Conservation (phyloP, 495 filamentous ascomycete species). For the Diplogelasinospora grovesii region DNA sequence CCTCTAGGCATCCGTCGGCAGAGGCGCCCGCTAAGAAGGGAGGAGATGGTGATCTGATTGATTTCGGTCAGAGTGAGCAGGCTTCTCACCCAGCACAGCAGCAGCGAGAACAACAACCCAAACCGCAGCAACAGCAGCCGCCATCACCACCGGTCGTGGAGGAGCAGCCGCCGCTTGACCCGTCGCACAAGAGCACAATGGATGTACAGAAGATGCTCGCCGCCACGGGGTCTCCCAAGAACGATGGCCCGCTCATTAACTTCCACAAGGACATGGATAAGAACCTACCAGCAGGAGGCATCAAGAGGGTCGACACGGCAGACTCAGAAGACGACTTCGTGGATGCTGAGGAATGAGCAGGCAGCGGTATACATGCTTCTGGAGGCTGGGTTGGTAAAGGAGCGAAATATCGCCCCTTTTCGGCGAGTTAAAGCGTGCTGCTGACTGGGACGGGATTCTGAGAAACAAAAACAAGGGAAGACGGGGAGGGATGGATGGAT, state of each 20-base stretch:
- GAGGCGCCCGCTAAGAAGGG: no score
- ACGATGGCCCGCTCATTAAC: conserved; percentile 37
- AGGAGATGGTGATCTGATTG: conserved; percentile 37
- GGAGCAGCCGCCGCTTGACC: conserved; percentile 13
- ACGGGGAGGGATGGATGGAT: neutral
- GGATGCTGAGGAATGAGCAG: conserved; percentile 26
- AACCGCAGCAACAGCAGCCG: no score
- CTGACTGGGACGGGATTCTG: no score
- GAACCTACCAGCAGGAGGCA: conserved; percentile 23
- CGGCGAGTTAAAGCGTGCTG: no score
- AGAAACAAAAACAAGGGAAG: neutral
- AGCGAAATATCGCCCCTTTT: no score
- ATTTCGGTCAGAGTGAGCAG: conserved; percentile 36
- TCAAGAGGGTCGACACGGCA: conserved; percentile 17
- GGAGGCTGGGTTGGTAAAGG: no score
- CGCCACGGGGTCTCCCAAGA: conserved; percentile 31
- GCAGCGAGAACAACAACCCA: no score
- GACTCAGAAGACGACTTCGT: conserved; percentile 29
- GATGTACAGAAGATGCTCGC: conserved; percentile 36
- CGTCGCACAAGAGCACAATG: conserved; percentile 21
- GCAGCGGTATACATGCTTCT: no score
- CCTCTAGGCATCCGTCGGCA: conserved; percentile 1
- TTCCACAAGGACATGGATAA: conserved; percentile 46
- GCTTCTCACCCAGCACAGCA: neutral
- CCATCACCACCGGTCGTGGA: no score